A percentile compares a stretch with the other conserved stretches of the same genome.
Evolutionary conservation across 208 protist genomes (phyloP).

Genomic region (Leishmania braziliensis): DNA sequence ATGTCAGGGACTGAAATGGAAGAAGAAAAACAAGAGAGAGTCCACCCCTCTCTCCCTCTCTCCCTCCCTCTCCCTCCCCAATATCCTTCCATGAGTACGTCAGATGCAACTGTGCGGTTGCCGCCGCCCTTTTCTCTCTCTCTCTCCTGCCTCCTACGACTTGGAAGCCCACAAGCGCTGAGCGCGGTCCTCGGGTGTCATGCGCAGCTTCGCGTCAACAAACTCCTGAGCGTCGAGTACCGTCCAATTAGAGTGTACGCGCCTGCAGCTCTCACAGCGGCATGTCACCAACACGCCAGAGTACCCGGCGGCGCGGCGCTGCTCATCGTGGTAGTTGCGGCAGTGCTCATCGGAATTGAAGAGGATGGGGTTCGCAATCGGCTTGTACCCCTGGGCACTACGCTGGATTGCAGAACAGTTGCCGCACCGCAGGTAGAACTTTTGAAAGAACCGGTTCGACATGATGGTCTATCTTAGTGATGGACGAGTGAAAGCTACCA

Average conservation of each 20-base stretch:
- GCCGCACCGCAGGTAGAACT: conserved; percentile 78
- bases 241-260: conserved; percentile 77
- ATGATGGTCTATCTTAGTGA: conserved; percentile 17
- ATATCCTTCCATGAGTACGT: neutral
- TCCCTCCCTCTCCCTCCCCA: neutral
- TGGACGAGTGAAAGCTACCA: neutral
- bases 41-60: neutral
- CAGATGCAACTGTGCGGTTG: neutral
- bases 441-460: conserved; percentile 85
- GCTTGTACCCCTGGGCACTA: conserved; percentile 71
- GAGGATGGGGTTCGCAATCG: conserved; percentile 87
- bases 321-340: conserved; percentile 78
- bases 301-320: conserved; percentile 63
- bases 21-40: neutral
- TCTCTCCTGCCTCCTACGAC: neutral
- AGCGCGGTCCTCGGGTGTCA: conserved; percentile 48
- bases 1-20: neutral
- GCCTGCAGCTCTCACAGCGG: conserved; percentile 65
- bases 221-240: conserved; percentile 74
- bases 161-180: conserved; percentile 30
- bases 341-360: conserved; percentile 87
- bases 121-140: neutral
- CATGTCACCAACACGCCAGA: conserved; percentile 59
- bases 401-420: conserved; percentile 70
- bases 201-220: conserved; percentile 65